These are phyloP conservation scores for Centaurea solstitialis DNA, from an alignment of 129 eudicot species.

Conservation along the genomic window DNA sequence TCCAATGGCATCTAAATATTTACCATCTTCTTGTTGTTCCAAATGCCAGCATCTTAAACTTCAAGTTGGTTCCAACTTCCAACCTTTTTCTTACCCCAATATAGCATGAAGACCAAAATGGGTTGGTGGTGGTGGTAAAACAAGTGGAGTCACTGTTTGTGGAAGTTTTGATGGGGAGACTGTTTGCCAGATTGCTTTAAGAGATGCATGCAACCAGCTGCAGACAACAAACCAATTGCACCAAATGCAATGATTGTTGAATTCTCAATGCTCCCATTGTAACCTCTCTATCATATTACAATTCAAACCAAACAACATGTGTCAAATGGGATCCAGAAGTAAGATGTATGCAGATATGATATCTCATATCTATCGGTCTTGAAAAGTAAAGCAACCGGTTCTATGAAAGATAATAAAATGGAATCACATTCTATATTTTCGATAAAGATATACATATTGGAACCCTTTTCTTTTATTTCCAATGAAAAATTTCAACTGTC, in stretches of 20 bases:
- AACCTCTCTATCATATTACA: constrained; percentile 69
- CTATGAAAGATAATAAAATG: too few relatives aligned
- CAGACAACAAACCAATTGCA: constrained; percentile 68
- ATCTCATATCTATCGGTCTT: background rate
- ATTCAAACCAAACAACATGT: background rate
- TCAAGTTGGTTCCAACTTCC: background rate
- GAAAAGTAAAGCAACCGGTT: background rate
- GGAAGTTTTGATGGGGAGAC: constrained; percentile 72
- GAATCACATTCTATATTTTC: too few relatives aligned
- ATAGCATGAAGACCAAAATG: background rate
- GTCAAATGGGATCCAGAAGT: background rate
- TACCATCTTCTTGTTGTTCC: background rate
- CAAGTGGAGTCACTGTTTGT: constrained; percentile 46
- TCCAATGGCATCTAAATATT: background rate
- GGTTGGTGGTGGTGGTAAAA: background rate
- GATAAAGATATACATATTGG: background rate
- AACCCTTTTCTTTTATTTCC: background rate
- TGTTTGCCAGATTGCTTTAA: constrained; percentile 84
- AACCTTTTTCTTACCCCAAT: background rate
- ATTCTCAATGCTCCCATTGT: constrained; percentile 53
- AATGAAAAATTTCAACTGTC: too few relatives aligned
- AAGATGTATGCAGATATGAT: too few relatives aligned
- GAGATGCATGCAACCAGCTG: constrained; percentile 87
- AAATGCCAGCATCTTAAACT: background rate
- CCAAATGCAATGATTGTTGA: constrained; percentile 77